Base-by-base conservation (phyloP, 805 yeast genomes). In the Hanseniaspora guilliermondii region DNA sequence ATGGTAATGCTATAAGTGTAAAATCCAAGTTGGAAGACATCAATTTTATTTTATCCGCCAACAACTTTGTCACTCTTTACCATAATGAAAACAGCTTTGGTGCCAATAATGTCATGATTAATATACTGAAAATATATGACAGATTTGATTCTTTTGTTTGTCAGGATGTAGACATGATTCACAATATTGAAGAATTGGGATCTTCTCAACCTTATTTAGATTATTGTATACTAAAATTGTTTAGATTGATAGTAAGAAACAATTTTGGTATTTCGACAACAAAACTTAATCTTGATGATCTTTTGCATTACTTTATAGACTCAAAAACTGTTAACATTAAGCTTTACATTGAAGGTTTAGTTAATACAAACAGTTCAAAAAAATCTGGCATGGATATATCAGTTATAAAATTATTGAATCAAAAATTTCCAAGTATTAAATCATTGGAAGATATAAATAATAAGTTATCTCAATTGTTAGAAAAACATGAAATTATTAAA, bases 91-190 rank as follows among this genome's bases (percentile, higher is more conserved):
- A 36, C 32, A 36, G 38, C 32, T 33, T 44, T 44, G 49, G 38
- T 19, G 39, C 33, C 11, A 52, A 52, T 17, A 52, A 42, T 25
- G 35, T 52, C 19, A 52, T 52, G 55, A 37, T 52, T 5, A 42
- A 52, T 27, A 52, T 52, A 21, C 45, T 52, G 22, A 52, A 52
- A 19, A 38, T 52, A 14, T 52, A 52, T 11, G 55, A 52, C 9
- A 42, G 55, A 44, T 52, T 52, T 52, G 55, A 52, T 22, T 41
- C 49, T 14, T 52, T 52, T 52, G 55, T 52, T 7, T 25, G 49
- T 11, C 44, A 52, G 17, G 37, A 37, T 52, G 49, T 44, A 1
- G 44, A 42, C 3, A 27, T 37, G 25, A 21, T 52, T 9, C 7
- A 30, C n/a, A 27, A 30, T 22, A 19, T 24, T 12, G 38, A 17